These are phyloP conservation scores for Penicillium paradoxum DNA, from an alignment of 495 filamentous ascomycete genomes.

Conservation along the genomic window DNA sequence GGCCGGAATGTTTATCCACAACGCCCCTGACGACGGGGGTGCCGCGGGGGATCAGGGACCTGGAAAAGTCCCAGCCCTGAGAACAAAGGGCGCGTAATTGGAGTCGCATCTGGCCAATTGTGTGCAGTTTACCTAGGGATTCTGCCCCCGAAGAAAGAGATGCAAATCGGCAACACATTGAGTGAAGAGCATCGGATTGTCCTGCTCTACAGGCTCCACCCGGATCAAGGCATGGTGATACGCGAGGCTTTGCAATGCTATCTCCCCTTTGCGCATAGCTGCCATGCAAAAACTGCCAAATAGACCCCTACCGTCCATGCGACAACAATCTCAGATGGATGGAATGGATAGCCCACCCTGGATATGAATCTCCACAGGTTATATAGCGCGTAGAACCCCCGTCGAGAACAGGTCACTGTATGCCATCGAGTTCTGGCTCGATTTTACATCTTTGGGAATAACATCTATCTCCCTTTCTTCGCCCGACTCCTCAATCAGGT, in stretches of 20 bases:
- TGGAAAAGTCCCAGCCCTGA: background rate
- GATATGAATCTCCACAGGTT: background rate
- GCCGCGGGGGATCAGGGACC: background rate
- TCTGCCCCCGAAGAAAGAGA: too few relatives aligned
- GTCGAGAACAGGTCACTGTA: too few relatives aligned
- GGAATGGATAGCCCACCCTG: constrained; percentile 24
- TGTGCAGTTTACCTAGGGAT: too few relatives aligned
- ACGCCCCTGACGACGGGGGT: constrained; percentile 16
- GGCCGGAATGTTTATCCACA: constrained; percentile 22
- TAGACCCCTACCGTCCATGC: constrained; percentile 11
- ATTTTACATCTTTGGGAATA: too few relatives aligned
- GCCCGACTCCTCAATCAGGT: too few relatives aligned
- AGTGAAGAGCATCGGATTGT: background rate
- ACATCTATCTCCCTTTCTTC: too few relatives aligned
- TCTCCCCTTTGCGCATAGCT: background rate
- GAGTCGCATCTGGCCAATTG: too few relatives aligned
- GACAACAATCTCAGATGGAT: constrained; percentile 13
- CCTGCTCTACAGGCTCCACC: background rate
- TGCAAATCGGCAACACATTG: too few relatives aligned
- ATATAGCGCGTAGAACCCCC: constrained; percentile 16
- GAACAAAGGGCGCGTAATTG: too few relatives aligned
- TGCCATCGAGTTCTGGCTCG: too few relatives aligned
- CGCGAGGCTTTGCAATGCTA: background rate
- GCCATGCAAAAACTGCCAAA: constrained; percentile 3
- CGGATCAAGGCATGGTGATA: background rate